Conservation (phyloP, 176 grass and related monocot species). For the Phyllostachys edulis region DNA sequence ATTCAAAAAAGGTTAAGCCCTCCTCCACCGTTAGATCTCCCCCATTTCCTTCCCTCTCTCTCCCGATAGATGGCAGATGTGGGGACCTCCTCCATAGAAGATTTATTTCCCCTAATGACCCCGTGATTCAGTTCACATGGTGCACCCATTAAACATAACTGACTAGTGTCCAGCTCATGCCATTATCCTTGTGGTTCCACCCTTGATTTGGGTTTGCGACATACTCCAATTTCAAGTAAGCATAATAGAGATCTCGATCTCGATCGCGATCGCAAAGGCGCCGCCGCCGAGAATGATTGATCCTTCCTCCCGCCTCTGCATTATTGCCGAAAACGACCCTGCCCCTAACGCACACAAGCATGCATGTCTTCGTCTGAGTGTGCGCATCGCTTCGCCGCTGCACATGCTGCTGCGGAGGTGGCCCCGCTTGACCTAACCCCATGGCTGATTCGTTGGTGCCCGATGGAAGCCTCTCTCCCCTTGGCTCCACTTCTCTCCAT, state of each 20-base stretch:
- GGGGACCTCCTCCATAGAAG: too few species aligned
- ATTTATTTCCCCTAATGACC: too few species aligned
- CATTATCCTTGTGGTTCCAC: background rate
- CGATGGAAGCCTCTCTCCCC: background rate
- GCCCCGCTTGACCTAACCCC: background rate
- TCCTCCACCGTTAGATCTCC: too few species aligned
- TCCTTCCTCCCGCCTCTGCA: background rate
- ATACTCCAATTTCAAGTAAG: background rate
- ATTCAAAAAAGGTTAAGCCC: too few species aligned
- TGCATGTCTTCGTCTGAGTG: background rate
- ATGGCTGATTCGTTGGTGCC: background rate
- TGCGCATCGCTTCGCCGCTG: too few species aligned
- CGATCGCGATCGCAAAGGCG: background rate
- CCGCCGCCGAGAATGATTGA: background rate
- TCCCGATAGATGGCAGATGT: too few species aligned
- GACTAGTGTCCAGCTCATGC: background rate
- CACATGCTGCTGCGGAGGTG: too few species aligned
- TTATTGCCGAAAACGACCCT: constrained; percentile 22
- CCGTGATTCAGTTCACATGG: background rate
- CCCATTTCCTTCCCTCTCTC: too few species aligned
- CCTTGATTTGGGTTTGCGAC: background rate
- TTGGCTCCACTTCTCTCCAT: background rate
- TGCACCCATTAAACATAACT: too few species aligned
- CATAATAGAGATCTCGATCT: background rate
- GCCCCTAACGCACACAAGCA: background rate